Base-by-base conservation (phyloP, 129 eudicot genomes). In the Sambucus nigra region DNA sequence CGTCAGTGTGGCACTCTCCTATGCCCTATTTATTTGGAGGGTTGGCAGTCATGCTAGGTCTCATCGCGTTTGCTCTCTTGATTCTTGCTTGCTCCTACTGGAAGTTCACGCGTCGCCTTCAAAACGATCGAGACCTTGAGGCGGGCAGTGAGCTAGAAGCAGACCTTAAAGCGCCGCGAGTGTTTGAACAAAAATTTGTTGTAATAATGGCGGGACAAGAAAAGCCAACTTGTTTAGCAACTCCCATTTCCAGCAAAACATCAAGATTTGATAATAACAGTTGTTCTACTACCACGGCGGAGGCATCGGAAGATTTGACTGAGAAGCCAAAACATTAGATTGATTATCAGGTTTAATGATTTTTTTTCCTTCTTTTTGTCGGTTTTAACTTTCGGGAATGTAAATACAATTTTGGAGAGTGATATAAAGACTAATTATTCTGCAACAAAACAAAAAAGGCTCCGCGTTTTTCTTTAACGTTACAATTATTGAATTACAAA, bases 1-100 rank as follows among this genome's bases (percentile, higher is more conserved):
- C 68, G 25, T 68, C 80, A 9, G 69, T 41, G 14, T 73, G 74
- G 80, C 80, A 73, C 57, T 78, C 85, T 0, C 77, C 85, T n/a
- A 71, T 73, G 31, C 80, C 80, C 9, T 78, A 73, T 62, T 70
- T 78, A 13, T 78, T 78, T 65, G 80, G 85, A 11, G 77, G 74
- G 2, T 69, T 78, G 39, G 80, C 85, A 0, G 71, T 71, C 26
- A 68, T 78, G 77, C 49, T 78, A 52, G 80, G 66, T 25, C 74
- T 78, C 25, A 78, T 78, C 46, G 74, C 65, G 5, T 57, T 73
- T 35, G n/a, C n/a, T n/a, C n/a, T n/a, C n/a, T n/a, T n/a, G n/a
- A n/a, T n/a, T n/a, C n/a, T n/a, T n/a, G n/a, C 75, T 18, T 79
- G 81, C 68, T 66, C 81, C 17, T 69, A 79, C 72, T 70, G 77